A percentile compares a stretch with the other conserved stretches of the same genome.
Evolutionary conservation across 257 asterid species (phyloP).

Genomic region (Pogostemon cablin): DNA sequence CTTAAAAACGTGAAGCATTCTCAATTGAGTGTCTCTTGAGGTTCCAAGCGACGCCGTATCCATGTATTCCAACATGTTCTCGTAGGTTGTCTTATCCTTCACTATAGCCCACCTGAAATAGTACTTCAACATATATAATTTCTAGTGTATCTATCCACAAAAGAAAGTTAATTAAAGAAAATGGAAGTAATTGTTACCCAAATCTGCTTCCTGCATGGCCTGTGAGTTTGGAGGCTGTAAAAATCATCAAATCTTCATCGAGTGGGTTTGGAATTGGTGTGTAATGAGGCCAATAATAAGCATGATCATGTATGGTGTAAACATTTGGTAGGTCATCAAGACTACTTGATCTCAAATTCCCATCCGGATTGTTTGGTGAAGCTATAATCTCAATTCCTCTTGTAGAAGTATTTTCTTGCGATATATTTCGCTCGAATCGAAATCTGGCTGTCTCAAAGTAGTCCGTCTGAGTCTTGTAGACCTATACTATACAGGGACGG

Average conservation of each 20-base stretch:
- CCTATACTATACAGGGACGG: slow-evolving; percentile 30
- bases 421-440: slow-evolving; percentile 43
- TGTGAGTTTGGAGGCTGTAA: slow-evolving; percentile 70
- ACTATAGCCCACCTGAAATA: slow-evolving; percentile 68
- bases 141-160: background rate
- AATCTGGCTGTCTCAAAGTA: slow-evolving; percentile 46
- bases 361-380: slow-evolving; percentile 81
- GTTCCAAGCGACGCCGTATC: slow-evolving; percentile 40
- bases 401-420: slow-evolving; percentile 35
- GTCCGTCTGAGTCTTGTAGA: slow-evolving; percentile 51
- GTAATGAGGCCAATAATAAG: slow-evolving; percentile 83
- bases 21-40: slow-evolving; percentile 63
- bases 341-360: slow-evolving; percentile 42
- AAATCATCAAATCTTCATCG: slow-evolving; percentile 68
- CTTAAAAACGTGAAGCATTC: slow-evolving; percentile 61
- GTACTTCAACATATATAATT: background rate
- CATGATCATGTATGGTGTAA: slow-evolving; percentile 56
- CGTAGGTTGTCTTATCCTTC: slow-evolving; percentile 50
- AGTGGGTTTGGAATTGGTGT: slow-evolving; percentile 66
- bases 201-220: slow-evolving; percentile 89
- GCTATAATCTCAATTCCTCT: slow-evolving; percentile 67
- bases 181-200: slow-evolving; percentile 71
- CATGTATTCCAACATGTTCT: slow-evolving; percentile 45
- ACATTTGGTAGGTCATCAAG: slow-evolving; percentile 37
- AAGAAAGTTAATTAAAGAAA: background rate